Conservation (phyloP, 176 grass and related monocot species). For the Rhynchospora breviuscula region DNA sequence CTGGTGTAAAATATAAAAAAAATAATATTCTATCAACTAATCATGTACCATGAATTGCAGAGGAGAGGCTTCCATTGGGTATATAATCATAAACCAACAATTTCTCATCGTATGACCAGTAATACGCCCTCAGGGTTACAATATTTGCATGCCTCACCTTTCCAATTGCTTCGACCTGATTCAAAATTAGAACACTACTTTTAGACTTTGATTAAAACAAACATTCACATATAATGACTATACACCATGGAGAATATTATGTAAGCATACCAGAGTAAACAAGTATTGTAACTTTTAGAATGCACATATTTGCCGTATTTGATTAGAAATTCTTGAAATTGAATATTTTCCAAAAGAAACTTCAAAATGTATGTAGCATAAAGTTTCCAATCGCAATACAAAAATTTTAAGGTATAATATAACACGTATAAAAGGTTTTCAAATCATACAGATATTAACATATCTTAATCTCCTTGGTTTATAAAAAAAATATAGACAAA, state of each 20-base stretch:
- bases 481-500: neutral
- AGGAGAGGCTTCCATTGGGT: conserved; percentile 69
- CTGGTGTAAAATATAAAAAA: neutral
- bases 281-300: neutral
- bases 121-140: conserved; percentile 83
- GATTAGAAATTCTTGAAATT: neutral
- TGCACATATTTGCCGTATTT: neutral
- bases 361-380: neutral
- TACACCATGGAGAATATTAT: neutral
- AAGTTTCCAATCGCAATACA: neutral
- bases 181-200: neutral
- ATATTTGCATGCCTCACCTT: conserved; percentile 92
- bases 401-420: neutral
- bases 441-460: neutral
- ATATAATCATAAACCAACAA: conserved; percentile 93
- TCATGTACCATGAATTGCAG: conserved; percentile 76
- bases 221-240: neutral
- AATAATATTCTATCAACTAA: neutral
- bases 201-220: neutral
- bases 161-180: conserved; percentile 68
- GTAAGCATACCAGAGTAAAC: neutral
- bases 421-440: neutral
- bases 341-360: neutral
- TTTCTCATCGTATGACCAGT: conserved; percentile 96
- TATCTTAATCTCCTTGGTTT: neutral